Base-by-base conservation (phyloP, 352 stramenopile genomes). In the Globisporangium mamillatum region DNA sequence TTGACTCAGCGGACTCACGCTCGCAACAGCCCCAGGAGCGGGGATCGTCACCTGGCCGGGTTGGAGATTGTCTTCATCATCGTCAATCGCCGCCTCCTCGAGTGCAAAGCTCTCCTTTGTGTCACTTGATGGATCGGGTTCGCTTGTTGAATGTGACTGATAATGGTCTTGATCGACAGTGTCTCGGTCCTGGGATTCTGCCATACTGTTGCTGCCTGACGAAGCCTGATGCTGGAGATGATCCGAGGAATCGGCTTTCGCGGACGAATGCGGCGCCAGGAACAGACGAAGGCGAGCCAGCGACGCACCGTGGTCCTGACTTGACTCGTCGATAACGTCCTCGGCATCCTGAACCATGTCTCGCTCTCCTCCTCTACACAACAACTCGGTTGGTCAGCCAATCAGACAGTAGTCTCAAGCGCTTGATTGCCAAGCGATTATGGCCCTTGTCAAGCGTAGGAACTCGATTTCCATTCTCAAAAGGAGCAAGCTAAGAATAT, bases 1-100 rank as follows among this genome's bases (percentile, higher is more conserved):
- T 8, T 73, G 63, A 32, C 66, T 85, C 44, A 91, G 71, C 0
- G 77, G 76, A 12, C 70, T 77, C 9, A 90, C 78, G 55, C 76
- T 90, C n/a, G 81, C 74, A 9, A 81, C 75, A 12, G 72, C 74
- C 6, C 68, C 75, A 5, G 73, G 60, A 38, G 76, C 68, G 34
- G 75, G 69, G 25, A 81, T 84, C 0, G 70, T 83, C 22, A 60
- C 64, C 20, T 70, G 65, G 1, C 52, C 29, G 25, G 16, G 41
- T 34, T 2, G 20, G 18, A 54, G 9, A 8, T 50, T 4, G 25
- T 25, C 24, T 10, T 86, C 68, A 0, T 73, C 55, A 7, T 77
- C 65, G 0, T 72, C 69, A 29, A 27, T 29, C 20, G 8, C 20
- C 25, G n/a, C 3, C 16, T 48, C 56, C 16, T 61, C 56, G 7